These are phyloP conservation scores for Hypoxylon intermedium DNA, from an alignment of 495 filamentous ascomycete genomes.

Conservation along the genomic window DNA sequence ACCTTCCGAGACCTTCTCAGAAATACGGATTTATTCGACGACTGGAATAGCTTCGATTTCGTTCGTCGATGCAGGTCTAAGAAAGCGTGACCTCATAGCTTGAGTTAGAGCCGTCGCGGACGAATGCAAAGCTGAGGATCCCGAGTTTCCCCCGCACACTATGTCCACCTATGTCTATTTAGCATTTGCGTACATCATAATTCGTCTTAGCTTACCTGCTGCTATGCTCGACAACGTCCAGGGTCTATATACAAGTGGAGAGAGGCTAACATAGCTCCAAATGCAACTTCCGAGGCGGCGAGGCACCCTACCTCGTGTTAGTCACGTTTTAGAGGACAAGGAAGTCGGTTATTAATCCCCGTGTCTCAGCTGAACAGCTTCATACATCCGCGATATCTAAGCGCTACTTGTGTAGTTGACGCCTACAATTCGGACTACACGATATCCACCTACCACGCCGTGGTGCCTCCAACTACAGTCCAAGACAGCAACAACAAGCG, in stretches of 20 bases:
- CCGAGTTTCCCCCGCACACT: slow-evolving; percentile 33
- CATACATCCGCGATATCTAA: background rate
- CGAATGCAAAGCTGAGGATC: slow-evolving; percentile 10
- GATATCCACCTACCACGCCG: slow-evolving; percentile 11
- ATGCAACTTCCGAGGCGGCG: slow-evolving; percentile 26
- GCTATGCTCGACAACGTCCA: slow-evolving; percentile 22
- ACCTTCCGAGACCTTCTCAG: background rate
- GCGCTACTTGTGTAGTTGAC: background rate
- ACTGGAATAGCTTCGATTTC: slow-evolving; percentile 5
- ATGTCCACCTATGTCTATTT: background rate
- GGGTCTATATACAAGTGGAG: slow-evolving; percentile 24
- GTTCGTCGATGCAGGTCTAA: background rate
- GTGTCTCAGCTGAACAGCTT: slow-evolving; percentile 18
- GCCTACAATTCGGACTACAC: background rate
- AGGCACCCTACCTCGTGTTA: slow-evolving; percentile 5
- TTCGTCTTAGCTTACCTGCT: slow-evolving; percentile 32
- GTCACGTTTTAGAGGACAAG: background rate
- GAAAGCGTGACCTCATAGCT: background rate
- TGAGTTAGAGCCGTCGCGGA: background rate
- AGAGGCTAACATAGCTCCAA: slow-evolving; percentile 3
- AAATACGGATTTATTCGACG: slow-evolving; percentile 1
- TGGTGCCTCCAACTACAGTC: slow-evolving; percentile 15
- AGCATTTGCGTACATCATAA: background rate
- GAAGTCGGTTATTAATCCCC: slow-evolving; percentile 4
- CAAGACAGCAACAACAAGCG: slow-evolving; percentile 28